Percentiles rank a stretch among this genome's conserved stretches.
Evolutionary conservation across 192 early-diverging fungal genomes (phyloP).

Genomic region (Podochytrium sp.): DNA sequence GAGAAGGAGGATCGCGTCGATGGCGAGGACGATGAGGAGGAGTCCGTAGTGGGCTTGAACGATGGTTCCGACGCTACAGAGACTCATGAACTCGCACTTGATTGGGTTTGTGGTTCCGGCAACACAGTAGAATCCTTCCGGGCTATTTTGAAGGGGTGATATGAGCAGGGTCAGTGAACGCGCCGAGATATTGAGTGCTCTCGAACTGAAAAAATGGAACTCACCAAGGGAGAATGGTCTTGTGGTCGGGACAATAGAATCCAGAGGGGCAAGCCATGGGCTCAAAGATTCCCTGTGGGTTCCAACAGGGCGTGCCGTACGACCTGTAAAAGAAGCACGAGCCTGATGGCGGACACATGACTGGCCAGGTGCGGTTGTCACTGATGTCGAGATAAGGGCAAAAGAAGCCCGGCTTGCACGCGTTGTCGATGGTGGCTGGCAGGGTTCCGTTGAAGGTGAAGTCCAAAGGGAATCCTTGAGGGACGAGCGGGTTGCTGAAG

Average conservation of each 20-base stretch:
- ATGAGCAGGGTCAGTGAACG: too few relatives aligned
- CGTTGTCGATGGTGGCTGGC: background rate
- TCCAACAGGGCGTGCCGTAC: background rate
- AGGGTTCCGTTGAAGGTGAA: background rate
- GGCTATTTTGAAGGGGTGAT: background rate
- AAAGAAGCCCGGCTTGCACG: slow-evolving; percentile 29
- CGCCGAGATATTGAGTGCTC: too few relatives aligned
- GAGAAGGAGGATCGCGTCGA: slow-evolving; percentile 34
- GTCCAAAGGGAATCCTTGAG: background rate
- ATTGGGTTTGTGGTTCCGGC: slow-evolving; percentile 10
- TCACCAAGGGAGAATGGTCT: slow-evolving; percentile 42
- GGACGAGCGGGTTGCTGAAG: slow-evolving; percentile 1
- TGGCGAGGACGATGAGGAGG: slow-evolving; percentile 7
- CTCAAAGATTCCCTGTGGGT: slow-evolving; percentile 43
- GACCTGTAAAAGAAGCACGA: slow-evolving; percentile 7
- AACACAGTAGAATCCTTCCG: slow-evolving; percentile 12
- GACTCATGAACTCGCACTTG: slow-evolving; percentile 34
- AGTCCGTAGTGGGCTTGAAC: slow-evolving; percentile 29
- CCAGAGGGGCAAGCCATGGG: slow-evolving; percentile 48
- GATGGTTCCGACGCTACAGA: slow-evolving; percentile 34
- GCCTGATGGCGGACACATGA: slow-evolving; percentile 17
- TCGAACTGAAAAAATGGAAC: too few relatives aligned
- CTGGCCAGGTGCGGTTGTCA: slow-evolving; percentile 22
- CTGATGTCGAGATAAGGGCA: slow-evolving; percentile 35
- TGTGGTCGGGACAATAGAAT: slow-evolving; percentile 43